Conservation (phyloP, 2,329 filamentous ascomycete species). For the Boeremia exigua region DNA sequence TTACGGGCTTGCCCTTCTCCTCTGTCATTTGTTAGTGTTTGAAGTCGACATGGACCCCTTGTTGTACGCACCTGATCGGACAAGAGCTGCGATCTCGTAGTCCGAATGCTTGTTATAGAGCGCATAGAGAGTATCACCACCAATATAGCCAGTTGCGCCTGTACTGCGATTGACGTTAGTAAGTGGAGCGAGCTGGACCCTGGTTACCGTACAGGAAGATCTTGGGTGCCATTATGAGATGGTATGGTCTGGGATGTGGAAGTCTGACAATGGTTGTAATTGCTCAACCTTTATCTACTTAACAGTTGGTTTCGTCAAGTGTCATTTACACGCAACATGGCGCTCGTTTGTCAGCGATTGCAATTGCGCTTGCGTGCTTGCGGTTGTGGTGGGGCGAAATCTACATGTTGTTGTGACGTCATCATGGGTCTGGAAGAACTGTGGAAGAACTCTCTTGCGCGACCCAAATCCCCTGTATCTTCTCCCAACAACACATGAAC, state of each 20-base stretch:
- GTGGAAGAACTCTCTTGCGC: neutral
- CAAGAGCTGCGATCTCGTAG: constrained; percentile 53
- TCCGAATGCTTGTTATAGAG: constrained; percentile 55
- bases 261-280: neutral
- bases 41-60: neutral
- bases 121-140: constrained; percentile 51
- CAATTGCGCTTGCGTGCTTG: neutral
- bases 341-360: constrained; percentile 2
- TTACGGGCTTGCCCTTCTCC: constrained; percentile 52
- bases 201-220: constrained; percentile 27
- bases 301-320: neutral
- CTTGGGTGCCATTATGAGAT: constrained; percentile 27
- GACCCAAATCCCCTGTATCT: neutral
- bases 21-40: constrained; percentile 23
- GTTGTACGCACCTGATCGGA: constrained; percentile 38
- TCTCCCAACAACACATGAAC: no score
- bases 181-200: neutral
- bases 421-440: constrained; percentile 1
- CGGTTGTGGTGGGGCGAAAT: neutral
- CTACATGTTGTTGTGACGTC: constrained; percentile 7
- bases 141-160: constrained; percentile 40
- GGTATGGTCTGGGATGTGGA: neutral
- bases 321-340: neutral
- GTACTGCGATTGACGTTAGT: constrained; percentile 22
- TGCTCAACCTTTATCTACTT: neutral